Evolutionary conservation across 768 basidiomycete genomes (phyloP).

Genomic region (Obba rivulosa): DNA sequence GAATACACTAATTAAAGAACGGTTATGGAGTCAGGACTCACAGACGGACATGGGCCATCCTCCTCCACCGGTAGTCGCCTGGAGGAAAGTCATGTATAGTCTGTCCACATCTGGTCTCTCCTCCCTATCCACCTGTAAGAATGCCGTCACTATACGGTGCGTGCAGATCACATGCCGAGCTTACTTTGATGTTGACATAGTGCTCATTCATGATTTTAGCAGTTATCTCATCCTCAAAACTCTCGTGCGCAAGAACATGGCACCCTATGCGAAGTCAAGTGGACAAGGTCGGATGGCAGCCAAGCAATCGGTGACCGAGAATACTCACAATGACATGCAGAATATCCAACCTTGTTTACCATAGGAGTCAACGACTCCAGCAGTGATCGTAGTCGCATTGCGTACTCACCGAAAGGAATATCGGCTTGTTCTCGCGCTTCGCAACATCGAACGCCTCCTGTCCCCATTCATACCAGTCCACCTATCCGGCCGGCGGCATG

Average conservation of each 20-base stretch:
- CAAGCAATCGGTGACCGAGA: constrained; percentile 11
- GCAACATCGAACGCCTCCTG: constrained; percentile 23
- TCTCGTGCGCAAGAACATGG: constrained; percentile 28
- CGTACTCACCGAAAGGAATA: constrained; percentile 29
- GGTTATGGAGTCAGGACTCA: constrained; percentile 5
- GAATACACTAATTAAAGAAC: neutral
- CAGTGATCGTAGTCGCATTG: too few relatives aligned
- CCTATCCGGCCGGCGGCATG: constrained; percentile 4
- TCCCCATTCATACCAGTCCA: constrained; percentile 25
- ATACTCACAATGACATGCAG: constrained; percentile 35
- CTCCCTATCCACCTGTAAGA: constrained; percentile 30
- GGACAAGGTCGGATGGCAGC: neutral
- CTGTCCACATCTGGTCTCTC: constrained; percentile 38
- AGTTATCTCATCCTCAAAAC: constrained; percentile 32
- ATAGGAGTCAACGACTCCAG: neutral
- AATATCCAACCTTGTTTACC: constrained; percentile 30
- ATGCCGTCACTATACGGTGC: neutral
- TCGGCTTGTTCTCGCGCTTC: constrained; percentile 21
- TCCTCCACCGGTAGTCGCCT: constrained; percentile 26
- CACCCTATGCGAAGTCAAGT: constrained; percentile 14
- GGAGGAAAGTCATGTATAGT: constrained; percentile 39
- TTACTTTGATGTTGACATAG: constrained; percentile 32
- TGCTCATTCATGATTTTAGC: constrained; percentile 35
- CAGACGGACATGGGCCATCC: constrained; percentile 32
- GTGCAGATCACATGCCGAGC: neutral